phyloP scores from a whole-genome alignment of 208 protist species.

The Phytomonas sp. region DNA sequence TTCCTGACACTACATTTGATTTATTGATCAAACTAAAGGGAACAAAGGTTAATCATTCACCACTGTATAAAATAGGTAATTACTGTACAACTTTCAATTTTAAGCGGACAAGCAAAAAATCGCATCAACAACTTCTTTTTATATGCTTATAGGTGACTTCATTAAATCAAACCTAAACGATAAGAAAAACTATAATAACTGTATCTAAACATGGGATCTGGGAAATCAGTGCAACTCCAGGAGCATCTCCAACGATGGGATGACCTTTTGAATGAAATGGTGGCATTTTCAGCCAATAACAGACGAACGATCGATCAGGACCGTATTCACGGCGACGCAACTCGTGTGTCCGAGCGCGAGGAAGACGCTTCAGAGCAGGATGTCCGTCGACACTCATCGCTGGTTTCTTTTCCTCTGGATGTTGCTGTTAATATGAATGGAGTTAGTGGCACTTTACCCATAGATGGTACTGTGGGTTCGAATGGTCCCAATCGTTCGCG shows the following conservation, averaged over 20 bases:
- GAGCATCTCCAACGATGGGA: constrained; percentile 75
- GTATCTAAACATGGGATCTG: background rate
- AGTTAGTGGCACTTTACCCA: background rate
- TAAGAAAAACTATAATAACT: background rate
- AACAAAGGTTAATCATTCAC: background rate
- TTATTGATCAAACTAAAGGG: background rate
- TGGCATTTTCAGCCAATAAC: constrained; percentile 44
- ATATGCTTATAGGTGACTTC: background rate
- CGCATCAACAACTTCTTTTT: background rate
- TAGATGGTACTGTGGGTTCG: background rate
- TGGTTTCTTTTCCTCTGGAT: background rate
- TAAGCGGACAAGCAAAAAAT: background rate
- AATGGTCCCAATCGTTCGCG: background rate
- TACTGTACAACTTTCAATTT: background rate
- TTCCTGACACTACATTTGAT: background rate
- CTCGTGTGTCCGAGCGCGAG: constrained; percentile 11
- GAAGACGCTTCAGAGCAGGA: constrained; percentile 24
- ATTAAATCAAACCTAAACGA: background rate
- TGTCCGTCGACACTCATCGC: constrained; percentile 2
- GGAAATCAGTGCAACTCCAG: constrained; percentile 30
- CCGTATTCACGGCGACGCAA: constrained; percentile 30
- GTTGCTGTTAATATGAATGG: constrained; percentile 4
- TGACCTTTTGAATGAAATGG: constrained; percentile 44
- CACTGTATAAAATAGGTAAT: background rate
- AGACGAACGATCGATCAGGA: constrained; percentile 47